A percentile compares a stretch with the other conserved stretches of the same genome.
Evolutionary conservation across 177 flowering plant genomes (phyloP).

Genomic region (Vitis hybrid): DNA sequence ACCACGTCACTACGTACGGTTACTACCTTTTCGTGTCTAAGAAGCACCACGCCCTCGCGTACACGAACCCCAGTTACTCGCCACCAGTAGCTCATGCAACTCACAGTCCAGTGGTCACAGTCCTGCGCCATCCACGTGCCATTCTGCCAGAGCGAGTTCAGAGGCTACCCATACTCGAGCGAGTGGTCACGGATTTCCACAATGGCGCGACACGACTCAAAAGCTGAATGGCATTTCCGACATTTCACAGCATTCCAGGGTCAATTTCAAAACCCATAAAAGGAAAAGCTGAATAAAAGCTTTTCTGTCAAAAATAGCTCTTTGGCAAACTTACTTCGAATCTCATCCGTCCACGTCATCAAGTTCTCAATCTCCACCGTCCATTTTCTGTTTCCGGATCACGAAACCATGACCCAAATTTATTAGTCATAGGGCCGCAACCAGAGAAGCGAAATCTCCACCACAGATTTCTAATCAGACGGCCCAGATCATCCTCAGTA

Average conservation of each 20-base stretch:
- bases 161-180: not conserved
- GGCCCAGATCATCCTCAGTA: conserved; percentile 12
- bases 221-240: not conserved
- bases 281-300: not conserved
- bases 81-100: not conserved
- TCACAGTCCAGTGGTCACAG: too few species aligned
- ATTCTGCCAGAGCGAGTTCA: not conserved
- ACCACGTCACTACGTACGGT: too few species aligned
- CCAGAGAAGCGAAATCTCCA: conserved; percentile 1
- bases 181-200: not conserved
- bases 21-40: too few species aligned
- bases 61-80: not conserved
- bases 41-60: too few species aligned
- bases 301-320: not conserved
- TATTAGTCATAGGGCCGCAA: conserved; percentile 16
- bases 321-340: not conserved
- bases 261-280: not conserved
- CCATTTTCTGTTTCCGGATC: conserved; percentile 14
- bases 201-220: not conserved
- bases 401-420: conserved; percentile 22
- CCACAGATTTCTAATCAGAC: conserved; percentile 24
- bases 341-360: conserved; percentile 28
- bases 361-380: conserved; percentile 13
- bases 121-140: not conserved
- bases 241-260: not conserved